phyloP scores from a whole-genome alignment of 2,329 filamentous ascomycete genomes.

The Chaetomium strumarium region DNA sequence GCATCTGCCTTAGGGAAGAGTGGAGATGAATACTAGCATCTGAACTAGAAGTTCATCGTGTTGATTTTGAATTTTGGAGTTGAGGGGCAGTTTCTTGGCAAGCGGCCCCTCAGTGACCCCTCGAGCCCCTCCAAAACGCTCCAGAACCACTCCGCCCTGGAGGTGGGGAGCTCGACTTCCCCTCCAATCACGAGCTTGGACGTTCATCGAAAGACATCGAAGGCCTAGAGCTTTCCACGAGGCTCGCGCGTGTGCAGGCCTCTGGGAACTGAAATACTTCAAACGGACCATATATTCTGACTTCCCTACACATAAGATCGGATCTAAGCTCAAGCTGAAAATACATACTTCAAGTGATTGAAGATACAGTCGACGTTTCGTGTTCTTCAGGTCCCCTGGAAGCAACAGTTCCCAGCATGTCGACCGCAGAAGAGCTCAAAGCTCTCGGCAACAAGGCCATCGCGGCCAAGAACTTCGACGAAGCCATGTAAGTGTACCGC shows the following conservation, averaged over 20 bases:
- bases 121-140: background rate
- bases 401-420: constrained; percentile 35
- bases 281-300: background rate
- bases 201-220: constrained; percentile 27
- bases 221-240: constrained; percentile 26
- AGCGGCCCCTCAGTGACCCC: constrained; percentile 1
- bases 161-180: constrained; percentile 20
- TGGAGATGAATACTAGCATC: too few species aligned
- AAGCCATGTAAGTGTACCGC: constrained; percentile 70
- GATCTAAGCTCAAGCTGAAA: background rate
- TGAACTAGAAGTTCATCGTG: background rate
- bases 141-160: constrained; percentile 6
- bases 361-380: background rate
- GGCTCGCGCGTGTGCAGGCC: constrained; percentile 2
- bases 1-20: too few species aligned
- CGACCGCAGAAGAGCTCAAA: constrained; percentile 75
- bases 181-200: constrained; percentile 21
- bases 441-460: constrained; percentile 98
- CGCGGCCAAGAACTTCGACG: constrained; percentile 91
- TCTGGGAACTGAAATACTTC: constrained; percentile 16
- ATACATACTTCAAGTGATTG: background rate
- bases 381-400: background rate
- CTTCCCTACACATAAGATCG: background rate
- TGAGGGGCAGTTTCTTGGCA: constrained; percentile 5
- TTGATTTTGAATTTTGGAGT: constrained; percentile 6